Conservation (phyloP, 768 basidiomycete species). For the Leccinum longicurvipes region DNA sequence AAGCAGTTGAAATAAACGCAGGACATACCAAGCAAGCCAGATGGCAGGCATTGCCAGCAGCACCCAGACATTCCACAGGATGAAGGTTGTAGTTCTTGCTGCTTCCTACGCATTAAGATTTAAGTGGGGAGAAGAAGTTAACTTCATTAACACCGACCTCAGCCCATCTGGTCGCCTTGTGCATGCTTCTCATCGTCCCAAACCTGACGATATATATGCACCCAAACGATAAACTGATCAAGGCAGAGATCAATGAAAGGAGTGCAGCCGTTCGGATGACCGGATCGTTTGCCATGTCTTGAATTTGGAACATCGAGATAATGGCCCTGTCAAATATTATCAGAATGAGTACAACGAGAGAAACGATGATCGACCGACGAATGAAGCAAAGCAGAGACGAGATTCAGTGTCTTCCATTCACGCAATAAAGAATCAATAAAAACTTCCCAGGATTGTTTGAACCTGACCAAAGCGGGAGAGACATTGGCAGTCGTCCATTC, state of each 20-base stretch:
- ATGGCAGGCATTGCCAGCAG: constrained; percentile 63
- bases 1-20: not conserved
- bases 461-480: constrained; percentile 61
- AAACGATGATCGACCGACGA: constrained; percentile 35
- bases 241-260: constrained; percentile 59
- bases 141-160: constrained; percentile 41
- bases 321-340: constrained; percentile 47
- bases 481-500: constrained; percentile 51
- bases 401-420: constrained; percentile 76
- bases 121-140: not conserved
- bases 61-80: constrained; percentile 69
- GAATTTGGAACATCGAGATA: constrained; percentile 61
- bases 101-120: constrained; percentile 47
- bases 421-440: constrained; percentile 67
- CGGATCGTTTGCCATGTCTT: constrained; percentile 52
- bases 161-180: constrained; percentile 69
- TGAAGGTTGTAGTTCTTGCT: constrained; percentile 42
- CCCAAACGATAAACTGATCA: constrained; percentile 71
- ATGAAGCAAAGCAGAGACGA: constrained; percentile 63
- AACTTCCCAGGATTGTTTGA: constrained; percentile 64
- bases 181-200: constrained; percentile 68
- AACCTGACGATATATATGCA: constrained; percentile 74
- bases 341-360: not conserved
- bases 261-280: constrained; percentile 60
- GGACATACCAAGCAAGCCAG: constrained; percentile 63